Percentiles rank a stretch among this genome's conserved stretches.
Conservation (phyloP, 2,329 filamentous ascomycete genomes). For the Fusarium begoniae region DNA sequence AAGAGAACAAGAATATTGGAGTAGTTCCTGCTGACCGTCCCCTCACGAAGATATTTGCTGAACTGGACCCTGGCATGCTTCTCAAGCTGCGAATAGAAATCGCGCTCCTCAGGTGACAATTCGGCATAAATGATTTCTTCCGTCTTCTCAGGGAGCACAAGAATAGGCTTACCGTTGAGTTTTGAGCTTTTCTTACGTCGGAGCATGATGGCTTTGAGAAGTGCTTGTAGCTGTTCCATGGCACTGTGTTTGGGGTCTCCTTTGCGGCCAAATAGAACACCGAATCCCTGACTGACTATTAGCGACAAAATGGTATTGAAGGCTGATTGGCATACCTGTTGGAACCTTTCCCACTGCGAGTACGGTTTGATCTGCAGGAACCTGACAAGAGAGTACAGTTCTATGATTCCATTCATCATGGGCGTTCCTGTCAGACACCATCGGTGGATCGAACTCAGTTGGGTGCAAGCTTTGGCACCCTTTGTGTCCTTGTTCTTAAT, state of each 20-base stretch:
- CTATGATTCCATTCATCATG: slow-evolving; percentile 86
- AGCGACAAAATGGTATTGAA: background rate
- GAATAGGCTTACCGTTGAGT: slow-evolving; percentile 82
- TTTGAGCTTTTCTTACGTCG: slow-evolving; percentile 82
- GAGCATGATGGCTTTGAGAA: slow-evolving; percentile 83
- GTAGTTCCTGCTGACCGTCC: slow-evolving; percentile 75
- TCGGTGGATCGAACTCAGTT: slow-evolving; percentile 72
- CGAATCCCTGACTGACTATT: slow-evolving; percentile 51
- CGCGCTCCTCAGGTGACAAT: slow-evolving; percentile 76
- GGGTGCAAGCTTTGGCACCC: slow-evolving; percentile 73
- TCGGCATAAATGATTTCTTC: slow-evolving; percentile 80
- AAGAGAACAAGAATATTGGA: slow-evolving; percentile 83
- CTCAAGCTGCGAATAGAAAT: slow-evolving; percentile 82
- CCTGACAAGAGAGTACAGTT: slow-evolving; percentile 79
- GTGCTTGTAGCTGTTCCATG: slow-evolving; percentile 76
- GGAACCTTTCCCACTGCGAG: slow-evolving; percentile 70
- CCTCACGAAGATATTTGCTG: slow-evolving; percentile 77
- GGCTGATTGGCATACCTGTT: slow-evolving; percentile 51
- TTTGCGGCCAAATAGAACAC: slow-evolving; percentile 48
- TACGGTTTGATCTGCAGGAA: slow-evolving; percentile 85
- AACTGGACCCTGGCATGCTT: slow-evolving; percentile 73
- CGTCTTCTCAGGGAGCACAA: slow-evolving; percentile 78
- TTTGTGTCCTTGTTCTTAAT: slow-evolving; percentile 83
- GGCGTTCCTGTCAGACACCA: slow-evolving; percentile 88
- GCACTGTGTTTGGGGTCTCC: slow-evolving; percentile 66